phyloP scores from a whole-genome alignment of 768 basidiomycete genomes.

The Agaricus subrufescens region DNA sequence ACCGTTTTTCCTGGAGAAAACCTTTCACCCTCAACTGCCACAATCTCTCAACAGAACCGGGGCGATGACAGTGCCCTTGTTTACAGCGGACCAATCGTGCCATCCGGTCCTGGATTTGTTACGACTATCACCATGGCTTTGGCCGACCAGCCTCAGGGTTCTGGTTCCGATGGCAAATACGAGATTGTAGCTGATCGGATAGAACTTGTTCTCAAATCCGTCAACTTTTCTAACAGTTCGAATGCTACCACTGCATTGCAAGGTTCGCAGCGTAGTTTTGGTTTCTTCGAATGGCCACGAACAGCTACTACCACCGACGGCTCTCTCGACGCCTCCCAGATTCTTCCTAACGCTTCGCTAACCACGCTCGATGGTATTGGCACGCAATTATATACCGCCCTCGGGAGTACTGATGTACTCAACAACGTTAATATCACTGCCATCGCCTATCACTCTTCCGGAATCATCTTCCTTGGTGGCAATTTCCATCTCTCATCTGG shows the following conservation, averaged over 20 bases:
- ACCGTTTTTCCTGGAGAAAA: slow-evolving; percentile 76
- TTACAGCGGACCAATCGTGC: slow-evolving; percentile 83
- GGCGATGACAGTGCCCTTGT: slow-evolving; percentile 57
- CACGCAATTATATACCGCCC: slow-evolving; percentile 52
- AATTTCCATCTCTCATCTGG: slow-evolving; percentile 61
- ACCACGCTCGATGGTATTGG: slow-evolving; percentile 65
- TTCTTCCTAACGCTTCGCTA: slow-evolving; percentile 63
- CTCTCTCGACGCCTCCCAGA: slow-evolving; percentile 52
- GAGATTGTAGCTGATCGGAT: slow-evolving; percentile 83
- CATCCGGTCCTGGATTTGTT: slow-evolving; percentile 65
- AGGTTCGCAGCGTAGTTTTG: slow-evolving; percentile 54
- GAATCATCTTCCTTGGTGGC: slow-evolving; percentile 71
- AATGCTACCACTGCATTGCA: slow-evolving; percentile 17
- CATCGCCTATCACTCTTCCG: slow-evolving; percentile 62
- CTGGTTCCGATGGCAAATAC: slow-evolving; percentile 63
- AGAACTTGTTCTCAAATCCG: slow-evolving; percentile 70
- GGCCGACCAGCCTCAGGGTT: slow-evolving; percentile 57
- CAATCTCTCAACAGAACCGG: slow-evolving; percentile 66
- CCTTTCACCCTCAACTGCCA: slow-evolving; percentile 60
- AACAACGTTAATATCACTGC: slow-evolving; percentile 42
- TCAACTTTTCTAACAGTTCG: slow-evolving; percentile 33
- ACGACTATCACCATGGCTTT: slow-evolving; percentile 75
- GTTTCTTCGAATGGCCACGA: slow-evolving; percentile 87
- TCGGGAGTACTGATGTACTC: slow-evolving; percentile 43
- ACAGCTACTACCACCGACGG: slow-evolving; percentile 24